These are phyloP conservation scores for Aureobasidium sp. DNA, from an alignment of 2,329 filamentous ascomycete genomes.

Conservation along the genomic window DNA sequence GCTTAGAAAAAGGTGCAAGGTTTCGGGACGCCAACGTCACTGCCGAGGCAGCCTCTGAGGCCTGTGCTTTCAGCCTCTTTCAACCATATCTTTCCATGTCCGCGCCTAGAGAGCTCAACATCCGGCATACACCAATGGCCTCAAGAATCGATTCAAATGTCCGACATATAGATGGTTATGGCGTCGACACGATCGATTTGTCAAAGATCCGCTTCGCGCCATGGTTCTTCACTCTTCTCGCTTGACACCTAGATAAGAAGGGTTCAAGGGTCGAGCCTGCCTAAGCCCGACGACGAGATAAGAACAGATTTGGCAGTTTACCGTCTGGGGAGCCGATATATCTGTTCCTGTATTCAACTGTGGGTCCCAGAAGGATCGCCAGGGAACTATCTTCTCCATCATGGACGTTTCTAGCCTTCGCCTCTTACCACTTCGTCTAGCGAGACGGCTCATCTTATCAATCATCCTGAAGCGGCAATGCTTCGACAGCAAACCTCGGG, in stretches of 20 bases:
- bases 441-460: not conserved
- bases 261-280: not conserved
- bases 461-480: not conserved
- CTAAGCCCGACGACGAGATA: not conserved
- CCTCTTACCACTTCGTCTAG: not conserved
- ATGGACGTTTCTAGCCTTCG: not conserved
- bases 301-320: not conserved
- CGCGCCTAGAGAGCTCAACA: not conserved
- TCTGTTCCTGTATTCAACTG: not conserved
- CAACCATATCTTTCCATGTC: not conserved
- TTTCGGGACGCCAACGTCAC: not conserved
- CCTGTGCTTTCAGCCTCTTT: slow-evolving; percentile 1
- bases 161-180: not conserved
- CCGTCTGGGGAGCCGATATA: slow-evolving; percentile 1
- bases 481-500: not conserved
- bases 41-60: not conserved
- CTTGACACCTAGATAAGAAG: not conserved
- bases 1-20: not conserved
- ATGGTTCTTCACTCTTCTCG: not conserved
- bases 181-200: not conserved
- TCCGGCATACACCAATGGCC: not conserved
- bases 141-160: no score
- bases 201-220: not conserved
- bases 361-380: not conserved
- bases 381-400: not conserved